phyloP scores from a whole-genome alignment of 1,139 yeast species.

The Nakaseomyces sp. region DNA sequence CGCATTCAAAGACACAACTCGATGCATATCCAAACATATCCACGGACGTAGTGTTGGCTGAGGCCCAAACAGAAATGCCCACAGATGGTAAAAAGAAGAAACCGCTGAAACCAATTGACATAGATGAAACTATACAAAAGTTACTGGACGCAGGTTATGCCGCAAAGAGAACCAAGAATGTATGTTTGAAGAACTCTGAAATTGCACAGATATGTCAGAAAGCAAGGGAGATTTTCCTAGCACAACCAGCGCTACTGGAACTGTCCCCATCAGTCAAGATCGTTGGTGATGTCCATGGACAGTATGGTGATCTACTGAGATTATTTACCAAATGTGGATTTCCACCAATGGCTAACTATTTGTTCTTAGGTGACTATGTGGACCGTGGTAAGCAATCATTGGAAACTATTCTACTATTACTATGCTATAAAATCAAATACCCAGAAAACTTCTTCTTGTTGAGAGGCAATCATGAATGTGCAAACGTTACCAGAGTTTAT shows the following conservation, averaged over 20 bases:
- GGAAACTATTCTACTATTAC: conserved; percentile 75
- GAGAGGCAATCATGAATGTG: conserved; percentile 96
- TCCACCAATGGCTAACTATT: conserved; percentile 91
- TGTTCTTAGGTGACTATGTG: conserved; percentile 91
- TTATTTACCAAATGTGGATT: conserved; percentile 93
- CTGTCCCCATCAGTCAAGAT: conserved; percentile 92
- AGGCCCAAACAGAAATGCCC: conserved; percentile 7
- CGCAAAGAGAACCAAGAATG: conserved; percentile 82
- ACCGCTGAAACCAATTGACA: conserved; percentile 43
- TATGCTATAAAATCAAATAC: conserved; percentile 89
- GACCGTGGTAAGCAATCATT: conserved; percentile 93
- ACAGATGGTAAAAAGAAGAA: conserved; percentile 23
- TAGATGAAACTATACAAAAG: conserved; percentile 84
- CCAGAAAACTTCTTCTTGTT: conserved; percentile 91
- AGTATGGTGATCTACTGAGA: conserved; percentile 82
- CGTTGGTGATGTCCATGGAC: conserved; percentile 97
- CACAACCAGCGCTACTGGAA: conserved; percentile 84
- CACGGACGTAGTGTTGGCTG: conserved; percentile 1
- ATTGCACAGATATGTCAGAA: conserved; percentile 77
- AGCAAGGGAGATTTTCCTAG: conserved; percentile 78
- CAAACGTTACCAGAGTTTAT: conserved; percentile 88
- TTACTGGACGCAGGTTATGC: conserved; percentile 91
- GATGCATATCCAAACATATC: conserved; percentile 3
- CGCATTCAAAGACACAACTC: conserved; percentile 2
- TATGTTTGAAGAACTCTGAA: conserved; percentile 80